Evolutionary conservation across 2,329 filamentous ascomycete genomes (phyloP).

Genomic region (Zalaria obscura): DNA sequence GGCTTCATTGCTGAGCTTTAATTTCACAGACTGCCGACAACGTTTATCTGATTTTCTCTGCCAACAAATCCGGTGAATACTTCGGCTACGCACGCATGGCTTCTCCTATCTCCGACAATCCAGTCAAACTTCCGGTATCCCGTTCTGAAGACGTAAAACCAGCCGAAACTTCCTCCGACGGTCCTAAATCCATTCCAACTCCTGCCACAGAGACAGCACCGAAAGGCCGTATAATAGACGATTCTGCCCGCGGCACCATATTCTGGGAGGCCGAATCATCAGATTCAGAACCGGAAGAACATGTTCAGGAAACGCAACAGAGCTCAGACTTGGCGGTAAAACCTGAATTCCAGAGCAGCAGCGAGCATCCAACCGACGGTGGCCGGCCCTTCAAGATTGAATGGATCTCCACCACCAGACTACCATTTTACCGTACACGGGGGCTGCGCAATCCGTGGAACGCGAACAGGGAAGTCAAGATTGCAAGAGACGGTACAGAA

Average conservation of each 20-base stretch:
- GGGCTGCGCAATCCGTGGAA: constrained; percentile 91
- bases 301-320: constrained; percentile 2
- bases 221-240: constrained; percentile 77
- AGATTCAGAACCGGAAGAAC: constrained; percentile 30
- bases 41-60: constrained; percentile 87
- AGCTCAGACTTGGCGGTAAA: no score
- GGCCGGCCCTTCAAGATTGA: constrained; percentile 84
- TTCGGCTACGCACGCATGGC: constrained; percentile 89
- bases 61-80: constrained; percentile 94
- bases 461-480: constrained; percentile 88
- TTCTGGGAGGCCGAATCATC: constrained; percentile 80
- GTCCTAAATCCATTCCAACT: constrained; percentile 68
- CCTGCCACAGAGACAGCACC: constrained; percentile 65
- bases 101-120: constrained; percentile 69
- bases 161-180: constrained; percentile 42
- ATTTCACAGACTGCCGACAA: constrained; percentile 53
- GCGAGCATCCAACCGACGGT: constrained; percentile 47
- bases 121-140: constrained; percentile 15
- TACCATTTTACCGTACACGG: constrained; percentile 80
- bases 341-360: constrained; percentile 11
- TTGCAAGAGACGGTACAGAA: constrained; percentile 87
- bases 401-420: constrained; percentile 70
- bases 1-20: constrained; percentile 5
- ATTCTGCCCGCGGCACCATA: constrained; percentile 84
- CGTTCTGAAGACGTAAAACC: constrained; percentile 46